phyloP scores from a whole-genome alignment of 169 alveolate species.

The Cryptosporidium tyzzeri region DNA sequence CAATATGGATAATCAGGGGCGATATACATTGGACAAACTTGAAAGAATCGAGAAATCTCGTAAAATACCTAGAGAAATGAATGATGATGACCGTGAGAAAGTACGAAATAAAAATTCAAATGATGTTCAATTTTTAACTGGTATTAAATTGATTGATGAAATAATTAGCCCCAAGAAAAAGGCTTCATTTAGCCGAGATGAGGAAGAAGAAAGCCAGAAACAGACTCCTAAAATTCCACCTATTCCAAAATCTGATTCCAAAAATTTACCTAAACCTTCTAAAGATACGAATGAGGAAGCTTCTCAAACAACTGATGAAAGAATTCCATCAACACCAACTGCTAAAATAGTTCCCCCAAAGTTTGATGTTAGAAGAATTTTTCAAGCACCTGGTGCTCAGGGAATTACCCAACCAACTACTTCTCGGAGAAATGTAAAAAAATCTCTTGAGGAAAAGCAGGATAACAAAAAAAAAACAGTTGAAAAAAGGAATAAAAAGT shows the following conservation, averaged over 20 bases:
- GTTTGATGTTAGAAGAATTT: too few species aligned
- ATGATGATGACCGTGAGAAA: neutral
- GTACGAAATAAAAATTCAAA: too few species aligned
- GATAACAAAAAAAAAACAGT: neutral
- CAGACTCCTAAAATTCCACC: neutral
- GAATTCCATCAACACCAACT: too few species aligned
- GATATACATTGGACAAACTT: neutral
- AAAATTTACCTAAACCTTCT: neutral
- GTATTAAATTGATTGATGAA: neutral
- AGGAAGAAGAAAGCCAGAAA: neutral
- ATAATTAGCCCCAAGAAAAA: neutral
- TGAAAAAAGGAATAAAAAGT: too few species aligned
- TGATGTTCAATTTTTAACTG: neutral
- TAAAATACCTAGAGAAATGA: neutral
- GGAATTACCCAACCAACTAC: neutral
- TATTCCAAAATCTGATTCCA: neutral
- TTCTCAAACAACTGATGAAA: neutral
- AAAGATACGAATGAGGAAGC: neutral
- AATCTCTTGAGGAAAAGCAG: neutral
- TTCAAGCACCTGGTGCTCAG: too few species aligned
- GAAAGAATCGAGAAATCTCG: constrained; percentile 8
- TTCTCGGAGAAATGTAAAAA: neutral
- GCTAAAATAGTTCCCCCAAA: too few species aligned
- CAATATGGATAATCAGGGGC: neutral
- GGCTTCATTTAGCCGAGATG: neutral